A percentile compares a stretch with the other conserved stretches of the same genome.
Evolutionary conservation across 2,329 filamentous ascomycete species (phyloP).

Genomic region (Colletotrichum paranaense): DNA sequence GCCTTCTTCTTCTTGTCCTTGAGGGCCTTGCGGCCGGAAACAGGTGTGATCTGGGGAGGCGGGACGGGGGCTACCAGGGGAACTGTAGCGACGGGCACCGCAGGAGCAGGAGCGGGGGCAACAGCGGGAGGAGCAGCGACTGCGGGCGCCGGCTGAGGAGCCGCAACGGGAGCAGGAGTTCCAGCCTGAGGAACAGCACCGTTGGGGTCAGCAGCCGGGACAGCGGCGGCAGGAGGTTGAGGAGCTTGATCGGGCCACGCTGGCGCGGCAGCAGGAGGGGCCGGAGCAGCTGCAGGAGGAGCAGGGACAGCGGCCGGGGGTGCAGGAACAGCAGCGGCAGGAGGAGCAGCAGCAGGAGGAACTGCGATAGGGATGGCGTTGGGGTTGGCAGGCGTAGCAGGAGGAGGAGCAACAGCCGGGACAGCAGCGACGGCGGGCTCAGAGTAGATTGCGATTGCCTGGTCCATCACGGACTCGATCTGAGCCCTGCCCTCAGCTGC

Average conservation of each 20-base stretch:
- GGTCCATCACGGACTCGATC: conserved; percentile 38
- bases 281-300: not conserved
- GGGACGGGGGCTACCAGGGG: not conserved
- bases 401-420: not conserved
- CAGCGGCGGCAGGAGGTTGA: not conserved
- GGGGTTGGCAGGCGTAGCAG: conserved; percentile 1
- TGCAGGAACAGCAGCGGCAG: not conserved
- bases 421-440: conserved; percentile 19
- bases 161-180: not conserved
- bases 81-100: conserved; percentile 6
- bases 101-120: not conserved
- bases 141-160: not conserved
- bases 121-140: not conserved
- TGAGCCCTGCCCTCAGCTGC: conserved; percentile 39
- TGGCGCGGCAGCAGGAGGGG: not conserved
- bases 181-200: not conserved
- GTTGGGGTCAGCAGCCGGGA: not conserved
- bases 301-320: not conserved
- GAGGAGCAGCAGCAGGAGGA: not conserved
- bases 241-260: not conserved
- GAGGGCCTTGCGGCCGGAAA: conserved; percentile 5
- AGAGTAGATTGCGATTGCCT: conserved; percentile 37
- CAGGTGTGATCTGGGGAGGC: conserved; percentile 17
- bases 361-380: not conserved
- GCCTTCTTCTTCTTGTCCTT: conserved; percentile 25